These are phyloP conservation scores for Erythrophleum ivorense DNA, from an alignment of 331 rosid species.

Conservation along the genomic window DNA sequence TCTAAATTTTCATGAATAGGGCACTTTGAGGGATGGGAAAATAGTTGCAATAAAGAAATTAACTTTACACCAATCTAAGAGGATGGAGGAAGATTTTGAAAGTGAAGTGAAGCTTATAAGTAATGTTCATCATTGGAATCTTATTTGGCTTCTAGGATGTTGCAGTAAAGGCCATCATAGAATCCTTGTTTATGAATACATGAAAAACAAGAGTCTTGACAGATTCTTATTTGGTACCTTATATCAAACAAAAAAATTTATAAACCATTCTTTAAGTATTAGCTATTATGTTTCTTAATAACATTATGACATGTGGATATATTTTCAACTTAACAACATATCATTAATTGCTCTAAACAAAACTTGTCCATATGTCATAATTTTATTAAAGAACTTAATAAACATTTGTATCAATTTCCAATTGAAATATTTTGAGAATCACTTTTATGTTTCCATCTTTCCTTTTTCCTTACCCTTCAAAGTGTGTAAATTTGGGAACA, in stretches of 20 bases:
- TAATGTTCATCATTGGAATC: neutral
- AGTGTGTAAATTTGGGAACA: neutral
- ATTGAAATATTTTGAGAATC: neutral
- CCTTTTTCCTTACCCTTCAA: neutral
- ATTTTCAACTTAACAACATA: neutral
- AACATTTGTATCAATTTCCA: neutral
- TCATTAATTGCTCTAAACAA: neutral
- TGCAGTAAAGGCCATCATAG: neutral
- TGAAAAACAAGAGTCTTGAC: neutral
- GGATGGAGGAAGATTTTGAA: neutral
- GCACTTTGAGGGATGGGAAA: neutral
- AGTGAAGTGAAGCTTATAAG: slow-evolving; percentile 1
- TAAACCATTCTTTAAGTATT: neutral
- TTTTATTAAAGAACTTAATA: too few relatives aligned
- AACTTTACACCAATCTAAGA: neutral
- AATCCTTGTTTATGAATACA: neutral
- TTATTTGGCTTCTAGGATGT: neutral
- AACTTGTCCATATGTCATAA: neutral
- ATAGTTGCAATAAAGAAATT: neutral
- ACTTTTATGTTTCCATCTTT: neutral
- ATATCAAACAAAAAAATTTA: neutral
- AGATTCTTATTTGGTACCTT: neutral
- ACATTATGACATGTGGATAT: neutral
- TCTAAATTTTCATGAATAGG: neutral
- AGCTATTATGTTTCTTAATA: neutral